Evolutionary conservation across 2,329 filamentous ascomycete species (phyloP).

Genomic region (Colletotrichum horii): DNA sequence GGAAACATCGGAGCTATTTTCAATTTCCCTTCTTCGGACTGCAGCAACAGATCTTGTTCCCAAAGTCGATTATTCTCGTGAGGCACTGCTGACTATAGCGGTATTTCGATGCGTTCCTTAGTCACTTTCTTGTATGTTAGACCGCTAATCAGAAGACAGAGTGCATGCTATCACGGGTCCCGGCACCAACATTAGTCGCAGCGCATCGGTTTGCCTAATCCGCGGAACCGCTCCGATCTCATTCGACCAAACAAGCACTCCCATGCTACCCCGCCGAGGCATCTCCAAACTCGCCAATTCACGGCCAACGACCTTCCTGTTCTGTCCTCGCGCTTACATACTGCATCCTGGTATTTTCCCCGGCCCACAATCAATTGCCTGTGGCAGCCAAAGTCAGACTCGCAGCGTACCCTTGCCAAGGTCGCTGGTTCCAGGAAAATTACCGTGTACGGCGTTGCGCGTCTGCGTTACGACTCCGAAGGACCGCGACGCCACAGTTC

Average conservation of each 20-base stretch:
- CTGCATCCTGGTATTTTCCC: background rate
- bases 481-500: background rate
- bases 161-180: background rate
- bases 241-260: background rate
- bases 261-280: background rate
- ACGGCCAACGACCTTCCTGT: background rate
- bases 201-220: background rate
- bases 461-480: background rate
- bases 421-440: background rate
- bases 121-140: too few relatives aligned
- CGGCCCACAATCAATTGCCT: background rate
- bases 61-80: too few relatives aligned
- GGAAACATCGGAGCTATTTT: too few relatives aligned
- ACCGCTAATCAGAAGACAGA: too few relatives aligned
- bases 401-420: background rate
- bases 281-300: background rate
- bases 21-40: too few relatives aligned
- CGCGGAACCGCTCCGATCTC: background rate
- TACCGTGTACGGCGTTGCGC: background rate
- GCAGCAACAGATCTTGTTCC: too few relatives aligned
- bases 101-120: too few relatives aligned
- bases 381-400: background rate
- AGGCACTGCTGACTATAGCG: too few relatives aligned
- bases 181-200: background rate
- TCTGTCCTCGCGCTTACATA: background rate